A percentile compares a stretch with the other conserved stretches of the same genome.
Evolutionary conservation across 2,329 filamentous ascomycete species (phyloP).

Genomic region (Ophiocordyceps camponoti-saundersi): DNA sequence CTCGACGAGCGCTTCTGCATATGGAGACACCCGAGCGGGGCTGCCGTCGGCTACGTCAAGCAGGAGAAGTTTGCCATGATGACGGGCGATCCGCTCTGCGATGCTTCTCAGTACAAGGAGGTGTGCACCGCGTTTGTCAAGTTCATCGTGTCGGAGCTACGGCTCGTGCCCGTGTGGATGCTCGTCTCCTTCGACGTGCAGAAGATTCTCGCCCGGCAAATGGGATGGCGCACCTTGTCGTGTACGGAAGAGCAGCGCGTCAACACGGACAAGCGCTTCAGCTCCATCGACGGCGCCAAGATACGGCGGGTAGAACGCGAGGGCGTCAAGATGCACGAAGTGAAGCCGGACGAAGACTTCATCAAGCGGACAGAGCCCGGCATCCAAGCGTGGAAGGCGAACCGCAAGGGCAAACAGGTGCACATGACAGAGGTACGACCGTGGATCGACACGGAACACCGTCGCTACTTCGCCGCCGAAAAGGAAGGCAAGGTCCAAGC

Average conservation of each 20-base stretch:
- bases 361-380: slow-evolving; percentile 52
- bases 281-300: slow-evolving; percentile 49
- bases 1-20: slow-evolving; percentile 76
- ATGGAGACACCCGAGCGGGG: slow-evolving; percentile 74
- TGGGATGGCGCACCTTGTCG: slow-evolving; percentile 78
- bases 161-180: slow-evolving; percentile 73
- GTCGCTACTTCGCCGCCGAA: slow-evolving; percentile 70
- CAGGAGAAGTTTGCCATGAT: slow-evolving; percentile 66
- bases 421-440: slow-evolving; percentile 81
- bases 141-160: slow-evolving; percentile 51
- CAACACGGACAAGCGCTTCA: slow-evolving; percentile 55
- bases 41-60: slow-evolving; percentile 68
- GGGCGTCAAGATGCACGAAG: slow-evolving; percentile 63
- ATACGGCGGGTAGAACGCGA: slow-evolving; percentile 67
- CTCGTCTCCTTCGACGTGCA: slow-evolving; percentile 67
- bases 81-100: slow-evolving; percentile 76
- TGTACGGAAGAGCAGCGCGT: slow-evolving; percentile 82
- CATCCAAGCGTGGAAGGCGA: slow-evolving; percentile 63
- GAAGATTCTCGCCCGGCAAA: slow-evolving; percentile 59
- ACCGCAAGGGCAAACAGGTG: slow-evolving; percentile 69
- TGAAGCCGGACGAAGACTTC: slow-evolving; percentile 53
- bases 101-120: slow-evolving; percentile 55
- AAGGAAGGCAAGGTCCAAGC: slow-evolving; percentile 58
- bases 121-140: slow-evolving; percentile 61
- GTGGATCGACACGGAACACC: slow-evolving; percentile 70